Percentiles rank a stretch among this genome's conserved stretches.
phyloP scores from a whole-genome alignment of 345 rosid species.

The Jatropha curcas region DNA sequence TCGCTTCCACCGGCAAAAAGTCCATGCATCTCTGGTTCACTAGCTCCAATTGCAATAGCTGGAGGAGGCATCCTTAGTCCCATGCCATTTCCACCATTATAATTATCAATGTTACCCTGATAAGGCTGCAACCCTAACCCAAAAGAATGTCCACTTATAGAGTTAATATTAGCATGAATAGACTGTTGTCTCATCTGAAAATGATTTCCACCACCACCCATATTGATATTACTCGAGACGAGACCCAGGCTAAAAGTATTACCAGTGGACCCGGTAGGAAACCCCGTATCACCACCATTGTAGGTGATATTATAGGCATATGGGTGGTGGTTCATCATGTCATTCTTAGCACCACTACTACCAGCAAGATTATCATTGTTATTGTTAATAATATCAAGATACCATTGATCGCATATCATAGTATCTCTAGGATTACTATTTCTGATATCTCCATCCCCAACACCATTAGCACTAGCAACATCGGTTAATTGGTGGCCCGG shows the following conservation, averaged over 20 bases:
- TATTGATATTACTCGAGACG: neutral
- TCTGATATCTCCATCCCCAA: neutral
- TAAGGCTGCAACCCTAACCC: neutral
- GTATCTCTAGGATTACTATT: neutral
- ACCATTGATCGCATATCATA: conserved; percentile 19
- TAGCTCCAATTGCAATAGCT: neutral
- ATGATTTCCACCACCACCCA: neutral
- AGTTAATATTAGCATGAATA: neutral
- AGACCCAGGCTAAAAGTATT: neutral
- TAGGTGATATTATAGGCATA: neutral
- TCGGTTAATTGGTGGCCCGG: neutral
- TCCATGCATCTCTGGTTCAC: neutral
- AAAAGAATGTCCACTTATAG: neutral
- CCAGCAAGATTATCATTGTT: neutral
- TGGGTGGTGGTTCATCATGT: neutral
- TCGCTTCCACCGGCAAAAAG: neutral
- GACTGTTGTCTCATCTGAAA: neutral
- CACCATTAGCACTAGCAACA: no score
- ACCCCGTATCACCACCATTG: neutral
- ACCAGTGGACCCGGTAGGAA: no score
- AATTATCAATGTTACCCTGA: neutral
- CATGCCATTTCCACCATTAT: neutral
- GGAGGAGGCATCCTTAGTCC: neutral
- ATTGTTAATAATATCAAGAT: conserved; percentile 5
- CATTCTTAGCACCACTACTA: neutral